These are phyloP conservation scores for Pseudogymnoascus sp. DNA, from an alignment of 2,329 filamentous ascomycete species.

Conservation along the genomic window DNA sequence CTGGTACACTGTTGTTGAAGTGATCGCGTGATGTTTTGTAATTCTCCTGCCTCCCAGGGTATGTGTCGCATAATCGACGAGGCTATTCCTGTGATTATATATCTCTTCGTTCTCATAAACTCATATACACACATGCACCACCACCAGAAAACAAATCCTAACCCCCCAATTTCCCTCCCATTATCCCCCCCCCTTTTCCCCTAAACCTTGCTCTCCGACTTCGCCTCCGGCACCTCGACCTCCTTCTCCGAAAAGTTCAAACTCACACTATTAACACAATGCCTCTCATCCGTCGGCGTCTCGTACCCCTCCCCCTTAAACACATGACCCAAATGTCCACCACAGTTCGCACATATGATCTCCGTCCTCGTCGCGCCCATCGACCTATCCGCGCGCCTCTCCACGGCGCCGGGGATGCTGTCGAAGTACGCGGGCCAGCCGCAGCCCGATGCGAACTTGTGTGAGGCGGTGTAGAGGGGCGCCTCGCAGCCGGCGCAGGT, in stretches of 20 bases:
- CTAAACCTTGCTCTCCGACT: slow-evolving; percentile 33
- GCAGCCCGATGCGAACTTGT: slow-evolving; percentile 95
- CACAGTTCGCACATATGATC: slow-evolving; percentile 92
- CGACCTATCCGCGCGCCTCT: slow-evolving; percentile 66
- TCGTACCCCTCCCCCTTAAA: slow-evolving; percentile 82
- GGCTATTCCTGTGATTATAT: neutral
- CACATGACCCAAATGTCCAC: slow-evolving; percentile 84
- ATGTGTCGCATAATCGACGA: slow-evolving; percentile 3
- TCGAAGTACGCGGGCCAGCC: slow-evolving; percentile 99
- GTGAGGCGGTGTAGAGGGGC: slow-evolving; percentile 83
- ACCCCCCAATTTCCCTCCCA: neutral
- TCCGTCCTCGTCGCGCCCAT: slow-evolving; percentile 84
- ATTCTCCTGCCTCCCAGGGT: neutral
- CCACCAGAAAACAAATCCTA: neutral
- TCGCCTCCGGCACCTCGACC: slow-evolving; percentile 35
- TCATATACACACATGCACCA: neutral
- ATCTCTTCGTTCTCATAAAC: neutral
- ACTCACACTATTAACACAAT: slow-evolving; percentile 91
- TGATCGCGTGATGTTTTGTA: neutral
- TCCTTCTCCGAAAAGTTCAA: slow-evolving; percentile 69
- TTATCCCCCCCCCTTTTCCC: neutral
- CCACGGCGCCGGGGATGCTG: slow-evolving; percentile 84
- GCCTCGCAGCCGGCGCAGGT: slow-evolving; percentile 78
- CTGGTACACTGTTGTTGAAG: neutral
- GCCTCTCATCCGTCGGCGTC: slow-evolving; percentile 88